Evolutionary conservation across 495 filamentous ascomycete species (phyloP).

Genomic region (Amniculicola lignicola): DNA sequence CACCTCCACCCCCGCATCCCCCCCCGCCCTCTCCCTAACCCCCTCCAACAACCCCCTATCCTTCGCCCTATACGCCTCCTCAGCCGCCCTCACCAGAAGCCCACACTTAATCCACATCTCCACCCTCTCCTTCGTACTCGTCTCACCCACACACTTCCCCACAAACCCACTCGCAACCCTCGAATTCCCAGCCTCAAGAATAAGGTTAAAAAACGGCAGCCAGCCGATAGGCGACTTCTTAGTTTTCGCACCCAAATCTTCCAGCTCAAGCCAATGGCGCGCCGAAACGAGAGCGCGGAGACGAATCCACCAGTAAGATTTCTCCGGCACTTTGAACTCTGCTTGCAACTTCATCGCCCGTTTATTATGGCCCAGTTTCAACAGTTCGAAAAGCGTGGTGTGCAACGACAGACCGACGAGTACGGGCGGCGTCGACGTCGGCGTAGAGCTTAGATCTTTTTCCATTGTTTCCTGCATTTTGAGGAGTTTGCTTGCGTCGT

Average conservation of each 20-base stretch:
- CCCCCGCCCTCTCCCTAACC: conserved; percentile 56
- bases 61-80: conserved; percentile 82
- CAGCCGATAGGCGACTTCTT: conserved; percentile 92
- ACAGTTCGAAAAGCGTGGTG: conserved; percentile 82
- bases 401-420: conserved; percentile 83
- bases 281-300: conserved; percentile 84
- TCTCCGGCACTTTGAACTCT: conserved; percentile 91
- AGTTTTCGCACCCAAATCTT: conserved; percentile 64
- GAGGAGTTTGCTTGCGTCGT: conserved; percentile 75
- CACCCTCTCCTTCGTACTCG: conserved; percentile 64
- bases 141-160: conserved; percentile 72
- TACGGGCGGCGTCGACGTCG: conserved; percentile 48
- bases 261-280: conserved; percentile 87
- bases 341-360: conserved; percentile 79
- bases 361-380: conserved; percentile 69
- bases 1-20: conserved; percentile 54
- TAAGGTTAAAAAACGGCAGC: conserved; percentile 95
- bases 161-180: conserved; percentile 80
- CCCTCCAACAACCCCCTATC: conserved; percentile 66
- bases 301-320: conserved; percentile 84
- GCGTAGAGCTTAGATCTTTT: conserved; percentile 58
- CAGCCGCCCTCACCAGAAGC: conserved; percentile 81
- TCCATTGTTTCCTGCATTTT: conserved; percentile 81
- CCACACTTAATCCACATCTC: conserved; percentile 98
- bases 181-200: conserved; percentile 83